These are phyloP conservation scores for Pistacia atlantica DNA, from an alignment of 345 rosid genomes.

Conservation along the genomic window DNA sequence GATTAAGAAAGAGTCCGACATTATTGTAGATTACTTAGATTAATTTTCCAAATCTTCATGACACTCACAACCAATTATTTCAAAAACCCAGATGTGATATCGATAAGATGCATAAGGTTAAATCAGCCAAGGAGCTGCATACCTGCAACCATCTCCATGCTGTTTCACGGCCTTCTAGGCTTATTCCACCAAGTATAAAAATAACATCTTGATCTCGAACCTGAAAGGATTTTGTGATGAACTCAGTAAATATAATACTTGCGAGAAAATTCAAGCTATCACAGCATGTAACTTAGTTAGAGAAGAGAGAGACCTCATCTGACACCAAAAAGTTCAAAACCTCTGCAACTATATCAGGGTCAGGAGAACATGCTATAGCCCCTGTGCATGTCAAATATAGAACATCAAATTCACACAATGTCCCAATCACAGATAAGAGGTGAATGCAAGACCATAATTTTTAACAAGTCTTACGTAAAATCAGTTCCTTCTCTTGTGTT, in stretches of 20 bases:
- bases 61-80: not conserved
- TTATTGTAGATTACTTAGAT: not conserved
- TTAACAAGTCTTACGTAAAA: constrained; percentile 30
- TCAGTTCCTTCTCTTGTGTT: constrained; percentile 43
- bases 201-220: constrained; percentile 34
- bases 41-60: constrained; percentile 25
- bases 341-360: constrained; percentile 30
- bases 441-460: not conserved
- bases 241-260: not conserved
- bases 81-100: too few relatives aligned
- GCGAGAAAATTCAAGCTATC: not conserved
- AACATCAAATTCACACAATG: not conserved
- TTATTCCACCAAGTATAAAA: constrained; percentile 32
- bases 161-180: constrained; percentile 35
- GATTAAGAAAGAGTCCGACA: not conserved
- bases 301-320: constrained; percentile 29
- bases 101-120: not conserved
- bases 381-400: constrained; percentile 22
- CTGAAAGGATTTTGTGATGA: constrained; percentile 17
- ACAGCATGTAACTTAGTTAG: not conserved
- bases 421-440: not conserved
- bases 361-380: constrained; percentile 35
- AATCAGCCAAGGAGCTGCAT: not conserved
- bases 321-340: constrained; percentile 41
- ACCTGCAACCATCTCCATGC: constrained; percentile 50